Base-by-base conservation (phyloP, 768 basidiomycete genomes). In the Sporobolomyces phaffii region DNA sequence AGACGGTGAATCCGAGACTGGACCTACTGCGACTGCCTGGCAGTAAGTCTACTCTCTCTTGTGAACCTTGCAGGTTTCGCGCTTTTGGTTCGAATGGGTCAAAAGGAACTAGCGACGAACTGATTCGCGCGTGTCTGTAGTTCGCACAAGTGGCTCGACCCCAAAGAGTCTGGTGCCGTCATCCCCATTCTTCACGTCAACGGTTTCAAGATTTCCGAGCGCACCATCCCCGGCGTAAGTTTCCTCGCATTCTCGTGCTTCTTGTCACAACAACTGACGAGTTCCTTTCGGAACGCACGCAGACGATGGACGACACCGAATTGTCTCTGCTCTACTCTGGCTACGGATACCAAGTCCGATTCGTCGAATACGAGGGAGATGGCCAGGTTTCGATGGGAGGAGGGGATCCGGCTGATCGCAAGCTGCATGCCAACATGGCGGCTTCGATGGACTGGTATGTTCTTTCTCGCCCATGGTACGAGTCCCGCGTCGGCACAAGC, bases 161-260 rank as follows among this genome's bases (percentile, higher is more conserved):
- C 91, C 28, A 84, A 83, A 20, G 91, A 92, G 78, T 88, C 87
- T 4, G 91, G 91, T 24, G 90, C 91, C 0, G 89, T 93, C 24
- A 80, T 96, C n/a, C 91, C 91, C 29, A 89, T 93, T 69, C 80
- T 96, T 2, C 89, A 91, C 74, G 83, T 87, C 59, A 75, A 74
- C 70, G 87, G 88, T 20, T 90, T 89, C 83, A 88, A 91, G 81
- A 92, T 93, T 67, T 89, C 88, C 0, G 89, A 92, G 75, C 83
- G 90, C 41, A 93, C 91, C 20, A 87, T 96, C 64, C 87, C 85
- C 64, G 91, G 91, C 44, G 65, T 68, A 26, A 54, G 52, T 20
- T 40, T n/a, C 31, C 33, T 31, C n/a, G n/a, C n/a, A n/a, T n/a
- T n/a, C n/a, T n/a, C n/a, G n/a, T n/a, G n/a, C n/a, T n/a, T n/a